phyloP scores from a whole-genome alignment of 805 yeast genomes.

The Spathaspora arborariae region DNA sequence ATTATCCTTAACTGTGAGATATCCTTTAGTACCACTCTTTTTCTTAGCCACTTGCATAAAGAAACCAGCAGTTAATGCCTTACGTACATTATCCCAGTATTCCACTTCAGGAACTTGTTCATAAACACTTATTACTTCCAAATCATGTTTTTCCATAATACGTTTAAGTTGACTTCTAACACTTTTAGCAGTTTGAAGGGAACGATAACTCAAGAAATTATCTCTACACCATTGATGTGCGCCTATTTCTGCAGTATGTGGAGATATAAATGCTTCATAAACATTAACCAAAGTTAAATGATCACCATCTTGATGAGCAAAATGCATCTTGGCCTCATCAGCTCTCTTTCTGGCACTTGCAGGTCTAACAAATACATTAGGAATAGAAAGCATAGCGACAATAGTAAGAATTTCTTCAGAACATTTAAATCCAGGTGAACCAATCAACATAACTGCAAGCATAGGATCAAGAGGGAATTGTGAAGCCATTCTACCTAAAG shows the following conservation, averaged over 20 bases:
- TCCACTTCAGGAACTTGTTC: constrained; percentile 40
- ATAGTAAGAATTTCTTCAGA: constrained; percentile 85
- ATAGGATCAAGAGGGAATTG: constrained; percentile 95
- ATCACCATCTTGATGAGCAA: constrained; percentile 94
- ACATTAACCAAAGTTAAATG: constrained; percentile 89
- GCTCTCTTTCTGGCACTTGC: constrained; percentile 83
- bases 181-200: constrained; percentile 79
- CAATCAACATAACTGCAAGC: constrained; percentile 88
- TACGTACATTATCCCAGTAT: constrained; percentile 76
- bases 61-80: constrained; percentile 87
- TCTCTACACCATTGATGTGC: constrained; percentile 87
- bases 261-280: constrained; percentile 74
- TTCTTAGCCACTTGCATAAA: constrained; percentile 98
- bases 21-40: constrained; percentile 77
- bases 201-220: constrained; percentile 78
- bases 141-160: constrained; percentile 76
- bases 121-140: constrained; percentile 68
- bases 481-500: constrained; percentile 86
- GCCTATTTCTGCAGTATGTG: constrained; percentile 66
- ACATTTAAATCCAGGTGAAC: constrained; percentile 80
- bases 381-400: constrained; percentile 88
- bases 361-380: constrained; percentile 93
- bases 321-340: constrained; percentile 81
- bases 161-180: constrained; percentile 81
- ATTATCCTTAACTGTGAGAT: constrained; percentile 88